Conservation (phyloP, 2,329 filamentous ascomycete genomes). For the Gaeumannomyces sp. region DNA sequence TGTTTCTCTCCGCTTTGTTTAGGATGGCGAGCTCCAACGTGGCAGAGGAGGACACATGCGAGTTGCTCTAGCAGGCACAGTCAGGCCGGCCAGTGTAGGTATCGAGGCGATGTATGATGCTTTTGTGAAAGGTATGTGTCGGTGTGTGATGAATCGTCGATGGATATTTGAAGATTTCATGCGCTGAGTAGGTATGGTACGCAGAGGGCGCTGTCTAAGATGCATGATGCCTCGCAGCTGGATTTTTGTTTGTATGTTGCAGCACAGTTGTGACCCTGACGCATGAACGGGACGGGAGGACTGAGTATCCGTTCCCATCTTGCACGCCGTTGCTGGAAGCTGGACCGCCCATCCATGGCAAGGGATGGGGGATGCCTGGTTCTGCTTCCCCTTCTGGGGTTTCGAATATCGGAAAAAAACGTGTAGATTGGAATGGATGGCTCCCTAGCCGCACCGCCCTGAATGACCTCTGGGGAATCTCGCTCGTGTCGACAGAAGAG, state of each 20-base stretch:
- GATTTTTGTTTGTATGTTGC: not conserved
- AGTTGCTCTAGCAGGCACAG: not conserved
- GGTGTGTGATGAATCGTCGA: not conserved
- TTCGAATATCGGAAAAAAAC: not conserved
- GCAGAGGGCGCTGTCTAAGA: not conserved
- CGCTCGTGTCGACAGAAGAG: conserved; percentile 3
- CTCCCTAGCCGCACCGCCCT: not conserved
- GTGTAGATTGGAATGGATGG: not conserved
- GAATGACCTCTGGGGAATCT: not conserved
- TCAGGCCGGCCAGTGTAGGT: no score
- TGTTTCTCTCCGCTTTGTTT: not conserved
- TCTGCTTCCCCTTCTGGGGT: not conserved
- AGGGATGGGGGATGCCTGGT: not conserved
- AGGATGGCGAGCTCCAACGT: not conserved
- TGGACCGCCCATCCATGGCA: not conserved
- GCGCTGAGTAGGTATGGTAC: not conserved
- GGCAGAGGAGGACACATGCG: not conserved
- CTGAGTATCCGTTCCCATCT: not conserved
- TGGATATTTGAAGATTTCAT: not conserved
- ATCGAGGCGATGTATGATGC: no score
- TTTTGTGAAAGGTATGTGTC: no score
- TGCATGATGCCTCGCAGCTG: no score
- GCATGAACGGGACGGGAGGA: not conserved
- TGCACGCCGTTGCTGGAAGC: not conserved
- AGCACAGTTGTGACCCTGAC: not conserved